Evolutionary conservation across 2,329 filamentous ascomycete species (phyloP).

Genomic region (Paraphaeosphaeria sporulosa): DNA sequence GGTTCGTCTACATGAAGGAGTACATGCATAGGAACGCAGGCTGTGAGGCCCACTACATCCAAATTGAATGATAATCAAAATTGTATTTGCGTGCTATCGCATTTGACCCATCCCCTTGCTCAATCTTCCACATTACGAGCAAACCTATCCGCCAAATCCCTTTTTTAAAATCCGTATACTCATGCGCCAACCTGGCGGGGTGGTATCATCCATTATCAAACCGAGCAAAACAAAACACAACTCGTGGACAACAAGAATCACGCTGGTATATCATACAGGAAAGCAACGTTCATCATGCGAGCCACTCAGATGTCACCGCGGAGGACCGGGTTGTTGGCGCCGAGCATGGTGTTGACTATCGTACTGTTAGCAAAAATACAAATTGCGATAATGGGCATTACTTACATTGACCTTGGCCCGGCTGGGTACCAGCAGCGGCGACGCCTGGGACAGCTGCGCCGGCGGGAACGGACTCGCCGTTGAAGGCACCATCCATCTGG

Average conservation of each 20-base stretch:
- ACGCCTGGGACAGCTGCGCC: conserved; percentile 15
- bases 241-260: conserved; percentile 21
- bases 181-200: conserved; percentile 29
- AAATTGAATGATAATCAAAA: not conserved
- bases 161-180: conserved; percentile 25
- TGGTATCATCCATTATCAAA: conserved; percentile 43
- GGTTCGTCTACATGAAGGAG: no score
- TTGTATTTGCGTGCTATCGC: not conserved
- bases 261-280: not conserved
- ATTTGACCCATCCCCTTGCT: not conserved
- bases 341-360: conserved; percentile 48
- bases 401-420: conserved; percentile 10
- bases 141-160: not conserved
- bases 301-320: conserved; percentile 43
- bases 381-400: conserved; percentile 21
- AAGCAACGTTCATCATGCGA: not conserved
- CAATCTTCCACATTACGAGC: conserved; percentile 26
- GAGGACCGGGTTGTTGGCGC: conserved; percentile 54
- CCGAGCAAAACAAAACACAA: conserved; percentile 30
- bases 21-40: no score
- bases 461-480: conserved; percentile 19
- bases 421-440: conserved; percentile 17
- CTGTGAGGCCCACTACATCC: no score
- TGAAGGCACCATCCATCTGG: conserved; percentile 56
- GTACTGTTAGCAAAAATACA: conserved; percentile 21